Conservation (phyloP, 208 protist species). For the Leptomonas pyrrhocoris region DNA sequence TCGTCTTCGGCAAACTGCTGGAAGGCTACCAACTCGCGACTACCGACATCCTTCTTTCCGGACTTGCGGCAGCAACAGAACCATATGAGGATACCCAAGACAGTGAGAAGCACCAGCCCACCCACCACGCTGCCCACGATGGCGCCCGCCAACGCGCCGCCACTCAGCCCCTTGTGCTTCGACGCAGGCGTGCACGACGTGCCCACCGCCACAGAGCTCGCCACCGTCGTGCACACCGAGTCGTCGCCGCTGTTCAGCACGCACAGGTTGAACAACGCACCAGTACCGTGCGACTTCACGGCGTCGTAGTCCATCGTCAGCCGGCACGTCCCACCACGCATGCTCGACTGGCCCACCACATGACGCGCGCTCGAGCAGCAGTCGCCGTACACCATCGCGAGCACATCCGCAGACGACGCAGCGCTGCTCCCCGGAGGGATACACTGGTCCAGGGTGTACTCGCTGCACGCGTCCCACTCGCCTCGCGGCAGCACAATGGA, state of each 20-base stretch:
- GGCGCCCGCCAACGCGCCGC: slow-evolving; percentile 35
- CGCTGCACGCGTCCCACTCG: slow-evolving; percentile 40
- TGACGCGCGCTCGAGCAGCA: slow-evolving; percentile 43
- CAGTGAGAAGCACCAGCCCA: slow-evolving; percentile 37
- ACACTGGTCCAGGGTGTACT: slow-evolving; percentile 35
- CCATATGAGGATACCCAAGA: slow-evolving; percentile 44
- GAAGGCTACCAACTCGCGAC: slow-evolving; percentile 24
- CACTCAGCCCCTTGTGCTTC: slow-evolving; percentile 32
- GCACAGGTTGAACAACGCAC: slow-evolving; percentile 54
- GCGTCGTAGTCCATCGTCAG: slow-evolving; percentile 33
- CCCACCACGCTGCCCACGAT: slow-evolving; percentile 44
- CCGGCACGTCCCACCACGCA: slow-evolving; percentile 35
- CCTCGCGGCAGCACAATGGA: slow-evolving; percentile 35
- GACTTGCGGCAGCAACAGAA: slow-evolving; percentile 43
- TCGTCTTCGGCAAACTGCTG: slow-evolving; percentile 29
- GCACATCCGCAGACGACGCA: slow-evolving; percentile 11
- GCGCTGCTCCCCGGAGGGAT: slow-evolving; percentile 31
- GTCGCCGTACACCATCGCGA: slow-evolving; percentile 53
- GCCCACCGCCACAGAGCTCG: slow-evolving; percentile 28
- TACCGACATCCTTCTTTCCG: slow-evolving; percentile 15
- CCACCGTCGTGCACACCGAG: slow-evolving; percentile 57
- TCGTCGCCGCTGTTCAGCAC: slow-evolving; percentile 48
- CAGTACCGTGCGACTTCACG: slow-evolving; percentile 29
- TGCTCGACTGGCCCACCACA: slow-evolving; percentile 29
- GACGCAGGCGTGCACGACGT: slow-evolving; percentile 29